These are phyloP conservation scores for Quercus robur DNA, from an alignment of 306 rosid species.

Conservation along the genomic window DNA sequence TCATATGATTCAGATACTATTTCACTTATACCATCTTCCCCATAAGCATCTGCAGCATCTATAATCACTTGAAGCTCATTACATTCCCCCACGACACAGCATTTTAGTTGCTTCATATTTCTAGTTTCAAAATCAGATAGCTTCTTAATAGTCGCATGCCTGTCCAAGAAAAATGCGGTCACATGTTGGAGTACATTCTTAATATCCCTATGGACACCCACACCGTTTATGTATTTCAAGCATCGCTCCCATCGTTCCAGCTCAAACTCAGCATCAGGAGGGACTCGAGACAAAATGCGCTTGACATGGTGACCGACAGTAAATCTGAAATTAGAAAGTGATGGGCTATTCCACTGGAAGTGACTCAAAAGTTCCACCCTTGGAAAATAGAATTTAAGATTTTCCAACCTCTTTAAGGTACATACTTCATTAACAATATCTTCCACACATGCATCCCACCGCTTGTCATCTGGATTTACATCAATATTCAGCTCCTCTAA, in stretches of 20 bases:
- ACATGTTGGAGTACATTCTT: not conserved
- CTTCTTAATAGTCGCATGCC: constrained; percentile 17
- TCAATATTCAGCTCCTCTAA: not conserved
- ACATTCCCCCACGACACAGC: constrained; percentile 25
- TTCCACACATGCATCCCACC: not conserved
- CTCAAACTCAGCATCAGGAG: not conserved
- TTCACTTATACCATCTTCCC: too few relatives aligned
- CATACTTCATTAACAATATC: not conserved
- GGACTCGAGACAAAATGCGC: not conserved
- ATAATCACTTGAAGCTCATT: constrained; percentile 14
- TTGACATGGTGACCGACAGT: not conserved
- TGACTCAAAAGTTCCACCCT: not conserved
- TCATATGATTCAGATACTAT: too few relatives aligned
- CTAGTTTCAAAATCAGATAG: not conserved
- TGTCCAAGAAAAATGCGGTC: constrained; percentile 16
- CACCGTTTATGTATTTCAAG: not conserved
- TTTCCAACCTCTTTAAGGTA: not conserved
- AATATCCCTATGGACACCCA: not conserved
- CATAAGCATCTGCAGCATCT: too few relatives aligned
- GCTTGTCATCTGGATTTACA: constrained; percentile 6
- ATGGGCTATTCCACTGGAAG: too few relatives aligned
- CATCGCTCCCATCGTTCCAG: not conserved
- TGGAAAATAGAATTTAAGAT: not conserved
- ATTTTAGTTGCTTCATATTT: not conserved
- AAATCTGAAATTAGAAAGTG: not conserved